Conservation (phyloP, 345 rosid species). For the Cardiospermum halicacabum region DNA sequence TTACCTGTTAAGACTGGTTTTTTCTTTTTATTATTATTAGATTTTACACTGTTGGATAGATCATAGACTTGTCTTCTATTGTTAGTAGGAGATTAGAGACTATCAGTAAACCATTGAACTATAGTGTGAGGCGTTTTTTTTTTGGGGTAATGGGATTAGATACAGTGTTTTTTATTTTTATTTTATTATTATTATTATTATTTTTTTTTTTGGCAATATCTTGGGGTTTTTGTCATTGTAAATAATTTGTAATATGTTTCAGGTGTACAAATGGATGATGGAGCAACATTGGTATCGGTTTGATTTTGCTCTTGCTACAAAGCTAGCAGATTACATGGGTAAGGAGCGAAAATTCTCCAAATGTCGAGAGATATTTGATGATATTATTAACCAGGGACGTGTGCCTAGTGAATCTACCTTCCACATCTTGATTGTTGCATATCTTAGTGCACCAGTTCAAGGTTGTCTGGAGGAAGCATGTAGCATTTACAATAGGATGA, state of each 20-base stretch:
- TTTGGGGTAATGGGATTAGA: background rate
- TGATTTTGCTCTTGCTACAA: slow-evolving; percentile 83
- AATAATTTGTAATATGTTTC: slow-evolving; percentile 7
- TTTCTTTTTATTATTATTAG: background rate
- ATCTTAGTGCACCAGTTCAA: slow-evolving; percentile 60
- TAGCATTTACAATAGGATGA: slow-evolving; percentile 74
- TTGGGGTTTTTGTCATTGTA: background rate
- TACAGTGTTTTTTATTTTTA: background rate
- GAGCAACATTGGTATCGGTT: slow-evolving; percentile 77
- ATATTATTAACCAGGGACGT: slow-evolving; percentile 78
- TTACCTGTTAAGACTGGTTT: background rate
- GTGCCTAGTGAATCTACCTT: slow-evolving; percentile 88
- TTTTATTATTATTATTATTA: no score
- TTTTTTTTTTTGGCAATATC: no score
- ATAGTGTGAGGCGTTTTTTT: background rate
- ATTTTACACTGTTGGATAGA: background rate
- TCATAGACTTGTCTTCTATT: no score
- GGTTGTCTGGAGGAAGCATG: slow-evolving; percentile 84
- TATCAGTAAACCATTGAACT: no score
- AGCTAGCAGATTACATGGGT: slow-evolving; percentile 81
- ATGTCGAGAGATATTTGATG: slow-evolving; percentile 77
- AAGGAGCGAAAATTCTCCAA: slow-evolving; percentile 69
- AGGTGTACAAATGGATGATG: slow-evolving; percentile 97
- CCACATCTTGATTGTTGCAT: slow-evolving; percentile 73
- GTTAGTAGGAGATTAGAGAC: no score